Percentiles rank a stretch among this genome's conserved stretches.
Evolutionary conservation across 2,329 filamentous ascomycete genomes (phyloP).

Genomic region (Pseudocercospora crystallina): DNA sequence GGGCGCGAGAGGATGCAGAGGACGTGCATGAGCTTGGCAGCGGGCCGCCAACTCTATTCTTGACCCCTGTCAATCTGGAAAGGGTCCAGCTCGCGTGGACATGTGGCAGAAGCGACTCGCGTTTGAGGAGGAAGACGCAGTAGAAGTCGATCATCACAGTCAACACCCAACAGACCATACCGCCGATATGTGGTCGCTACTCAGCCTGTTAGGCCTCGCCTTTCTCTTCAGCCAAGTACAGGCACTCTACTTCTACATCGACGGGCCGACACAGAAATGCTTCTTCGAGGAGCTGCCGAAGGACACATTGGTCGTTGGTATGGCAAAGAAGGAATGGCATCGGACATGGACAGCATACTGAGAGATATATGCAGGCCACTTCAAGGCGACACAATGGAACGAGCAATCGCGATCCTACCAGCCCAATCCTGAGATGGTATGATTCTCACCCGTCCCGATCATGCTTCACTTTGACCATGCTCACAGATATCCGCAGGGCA

Average conservation of each 20-base stretch:
- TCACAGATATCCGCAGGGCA: conserved; percentile 47
- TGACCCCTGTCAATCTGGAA: no score
- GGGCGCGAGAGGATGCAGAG: no score
- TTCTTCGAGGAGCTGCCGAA: conserved; percentile 98
- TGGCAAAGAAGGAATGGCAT: conserved; percentile 26
- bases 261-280: conserved; percentile 82
- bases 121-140: background rate
- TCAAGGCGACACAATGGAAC: conserved; percentile 81
- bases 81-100: no score
- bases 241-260: conserved; percentile 94
- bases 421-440: conserved; percentile 62
- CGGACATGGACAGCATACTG: conserved; percentile 2
- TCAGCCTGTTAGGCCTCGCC: conserved; percentile 27
- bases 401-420: conserved; percentile 66
- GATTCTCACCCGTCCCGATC: background rate
- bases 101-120: no score
- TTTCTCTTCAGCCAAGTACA: conserved; percentile 61
- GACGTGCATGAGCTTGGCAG: no score
- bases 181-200: conserved; percentile 29
- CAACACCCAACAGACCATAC: background rate
- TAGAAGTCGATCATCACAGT: background rate
- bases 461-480: background rate
- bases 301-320: conserved; percentile 90
- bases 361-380: conserved; percentile 61
- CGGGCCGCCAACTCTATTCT: no score